phyloP scores from a whole-genome alignment of 805 yeast genomes.

The Candida loeiensis region DNA sequence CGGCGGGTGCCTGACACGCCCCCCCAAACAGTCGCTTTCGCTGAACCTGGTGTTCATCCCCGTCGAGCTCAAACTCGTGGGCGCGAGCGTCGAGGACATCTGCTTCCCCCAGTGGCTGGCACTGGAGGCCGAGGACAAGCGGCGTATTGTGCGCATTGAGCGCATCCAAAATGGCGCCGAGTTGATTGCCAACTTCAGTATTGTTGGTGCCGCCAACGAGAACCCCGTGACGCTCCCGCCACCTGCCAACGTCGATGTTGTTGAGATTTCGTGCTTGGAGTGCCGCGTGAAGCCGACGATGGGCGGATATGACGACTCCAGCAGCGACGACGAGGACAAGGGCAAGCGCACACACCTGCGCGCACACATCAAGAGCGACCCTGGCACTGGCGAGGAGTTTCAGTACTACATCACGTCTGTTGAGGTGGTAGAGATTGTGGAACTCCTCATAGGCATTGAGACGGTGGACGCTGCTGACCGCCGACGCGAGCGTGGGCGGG shows the following conservation, averaged over 20 bases:
- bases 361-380: slow-evolving; percentile 16
- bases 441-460: slow-evolving; percentile 52
- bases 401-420: slow-evolving; percentile 59
- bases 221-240: slow-evolving; percentile 39
- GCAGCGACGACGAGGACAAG: slow-evolving; percentile 22
- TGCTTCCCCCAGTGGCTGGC: slow-evolving; percentile 51
- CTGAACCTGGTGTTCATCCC: slow-evolving; percentile 35
- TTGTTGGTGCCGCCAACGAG: slow-evolving; percentile 50
- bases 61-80: slow-evolving; percentile 44
- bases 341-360: neutral
- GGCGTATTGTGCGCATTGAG: slow-evolving; percentile 58
- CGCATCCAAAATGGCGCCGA: slow-evolving; percentile 47
- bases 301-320: slow-evolving; percentile 27
- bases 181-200: slow-evolving; percentile 47
- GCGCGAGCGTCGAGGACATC: slow-evolving; percentile 45
- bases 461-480: slow-evolving; percentile 46
- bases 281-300: slow-evolving; percentile 28
- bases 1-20: slow-evolving; percentile 55
- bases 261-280: slow-evolving; percentile 59
- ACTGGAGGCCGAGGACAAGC: slow-evolving; percentile 44
- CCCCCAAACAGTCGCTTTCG: slow-evolving; percentile 42
- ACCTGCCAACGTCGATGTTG: slow-evolving; percentile 38
- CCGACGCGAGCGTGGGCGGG: slow-evolving; percentile 62
- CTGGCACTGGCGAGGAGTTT: slow-evolving; percentile 25
- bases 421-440: slow-evolving; percentile 64